These are phyloP conservation scores for Pythium sp. DNA, from an alignment of 352 stramenopile species.

Conservation along the genomic window DNA sequence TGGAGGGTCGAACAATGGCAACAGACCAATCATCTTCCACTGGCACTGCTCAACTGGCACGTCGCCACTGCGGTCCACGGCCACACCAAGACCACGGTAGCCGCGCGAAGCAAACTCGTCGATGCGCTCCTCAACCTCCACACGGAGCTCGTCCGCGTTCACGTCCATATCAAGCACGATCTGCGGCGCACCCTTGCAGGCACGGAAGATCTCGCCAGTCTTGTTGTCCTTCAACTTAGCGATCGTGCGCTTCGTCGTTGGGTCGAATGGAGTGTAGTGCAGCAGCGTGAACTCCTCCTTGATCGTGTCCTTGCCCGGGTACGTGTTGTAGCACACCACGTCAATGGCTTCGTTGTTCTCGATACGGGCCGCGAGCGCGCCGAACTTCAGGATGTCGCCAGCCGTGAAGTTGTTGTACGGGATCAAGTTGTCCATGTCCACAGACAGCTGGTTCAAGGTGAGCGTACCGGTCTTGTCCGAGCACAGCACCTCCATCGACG, in stretches of 20 bases:
- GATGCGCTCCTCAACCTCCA: conserved; percentile 77
- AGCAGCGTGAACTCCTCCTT: conserved; percentile 73
- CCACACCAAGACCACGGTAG: conserved; percentile 68
- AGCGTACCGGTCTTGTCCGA: conserved; percentile 95
- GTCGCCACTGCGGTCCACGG: conserved; percentile 53
- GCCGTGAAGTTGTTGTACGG: conserved; percentile 63
- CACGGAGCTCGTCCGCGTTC: conserved; percentile 49
- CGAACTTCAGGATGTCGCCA: conserved; percentile 60
- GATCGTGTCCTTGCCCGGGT: conserved; percentile 78
- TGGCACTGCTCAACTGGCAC: conserved; percentile 72
- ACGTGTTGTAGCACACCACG: conserved; percentile 71
- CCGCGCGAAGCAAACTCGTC: conserved; percentile 72
- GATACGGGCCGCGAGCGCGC: conserved; percentile 56
- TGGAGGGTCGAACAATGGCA: conserved; percentile 93
- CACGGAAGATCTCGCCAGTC: conserved; percentile 86
- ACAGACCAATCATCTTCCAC: conserved; percentile 91
- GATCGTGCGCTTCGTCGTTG: conserved; percentile 90
- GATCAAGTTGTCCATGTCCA: conserved; percentile 86
- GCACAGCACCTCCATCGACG: conserved; percentile 91
- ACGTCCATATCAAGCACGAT: conserved; percentile 86
- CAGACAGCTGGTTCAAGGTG: conserved; percentile 95
- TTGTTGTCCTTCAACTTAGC: conserved; percentile 82
- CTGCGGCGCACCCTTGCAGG: conserved; percentile 91
- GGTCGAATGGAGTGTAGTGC: conserved; percentile 84
- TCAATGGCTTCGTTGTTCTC: conserved; percentile 81